Conservation (phyloP, 441 rosid genomes). For the Jatropha multifida region DNA sequence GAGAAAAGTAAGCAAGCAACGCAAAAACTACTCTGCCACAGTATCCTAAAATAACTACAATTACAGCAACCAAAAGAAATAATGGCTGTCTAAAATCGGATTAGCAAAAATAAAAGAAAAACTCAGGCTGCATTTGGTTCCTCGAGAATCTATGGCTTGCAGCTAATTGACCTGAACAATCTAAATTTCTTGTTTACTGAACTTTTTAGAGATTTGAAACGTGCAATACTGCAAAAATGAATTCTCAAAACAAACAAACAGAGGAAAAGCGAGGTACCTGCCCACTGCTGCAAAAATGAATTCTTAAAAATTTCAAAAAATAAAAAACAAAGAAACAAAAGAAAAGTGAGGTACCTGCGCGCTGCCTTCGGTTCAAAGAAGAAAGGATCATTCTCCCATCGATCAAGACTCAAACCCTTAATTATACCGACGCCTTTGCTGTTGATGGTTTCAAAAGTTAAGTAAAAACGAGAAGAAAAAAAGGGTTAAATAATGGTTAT, state of each 20-base stretch:
- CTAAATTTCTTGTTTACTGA: background rate
- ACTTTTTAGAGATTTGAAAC: background rate
- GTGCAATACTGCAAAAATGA: background rate
- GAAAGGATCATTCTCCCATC: conserved; percentile 98
- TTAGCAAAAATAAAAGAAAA: background rate
- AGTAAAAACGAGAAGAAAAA: no score
- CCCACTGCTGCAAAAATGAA: no score
- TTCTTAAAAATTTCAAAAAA: no score
- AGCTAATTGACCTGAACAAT: background rate
- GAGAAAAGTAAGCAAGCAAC: background rate
- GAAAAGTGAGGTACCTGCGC: conserved; percentile 79
- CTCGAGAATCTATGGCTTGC: background rate
- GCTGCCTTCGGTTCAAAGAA: conserved; percentile 89
- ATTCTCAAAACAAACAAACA: no score
- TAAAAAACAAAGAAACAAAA: no score
- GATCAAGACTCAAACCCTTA: conserved; percentile 76
- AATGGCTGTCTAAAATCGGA: no score
- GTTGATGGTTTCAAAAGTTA: no score
- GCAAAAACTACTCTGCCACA: background rate
- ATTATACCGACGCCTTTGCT: no score
- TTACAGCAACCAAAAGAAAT: background rate
- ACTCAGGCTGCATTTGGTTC: background rate
- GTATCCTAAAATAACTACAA: background rate
- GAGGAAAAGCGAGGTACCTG: no score
- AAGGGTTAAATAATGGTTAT: no score